Evolutionary conservation across 176 grass and related monocot genomes (phyloP), one percentile per base, ranked within the genome.

Genomic region (Alloteropsis semialata): DNA sequence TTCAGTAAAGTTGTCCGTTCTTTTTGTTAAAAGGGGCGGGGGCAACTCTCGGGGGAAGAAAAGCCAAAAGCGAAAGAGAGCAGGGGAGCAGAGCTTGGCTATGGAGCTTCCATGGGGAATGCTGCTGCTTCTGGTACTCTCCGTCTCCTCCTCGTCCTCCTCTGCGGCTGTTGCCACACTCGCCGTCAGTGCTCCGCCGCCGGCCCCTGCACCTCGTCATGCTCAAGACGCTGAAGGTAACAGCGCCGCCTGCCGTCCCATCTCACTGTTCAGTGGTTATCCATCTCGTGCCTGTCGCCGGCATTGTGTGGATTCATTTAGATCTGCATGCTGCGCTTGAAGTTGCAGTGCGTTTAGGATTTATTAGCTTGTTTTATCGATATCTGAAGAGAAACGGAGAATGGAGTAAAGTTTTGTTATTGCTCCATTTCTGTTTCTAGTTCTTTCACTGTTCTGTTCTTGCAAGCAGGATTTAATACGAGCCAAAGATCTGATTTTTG

Each of bases 81-180:
- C 53, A 30, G 27, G 43, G 38, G 19, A 60, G 10, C 67, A n/a
- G 37, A 50, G 11, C 77, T 18, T 69, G 39, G 36, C 72, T 64
- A 90, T 90, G 88, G 83, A 73, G 88, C 78, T 86, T 19, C 78
- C 83, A 24, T 65, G 83, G 73, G 28, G 37, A 57, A 33, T 72
- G 65, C 5, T 55, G 57, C 65, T 86, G 54, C 15, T 71, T 3
- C 46, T 90, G 16, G 28, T 82, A 69, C 82, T 65, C 77, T 33
- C 71, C 77, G 44, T 70, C 45, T 56, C 48, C 48, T 10, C 74
- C 66, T 83, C 72, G 32, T 72, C 80, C 18, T 54, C 45, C 33
- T 3, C 86, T 39, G 65, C 79, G 65, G 72, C 78, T 3, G 78
- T 28, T 13, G 65, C 83, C 17, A 89, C 88, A 1, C 78, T 85